A percentile compares a stretch with the other conserved stretches of the same genome.
phyloP scores from a whole-genome alignment of 495 filamentous ascomycete species.

The Neurospora terricola region DNA sequence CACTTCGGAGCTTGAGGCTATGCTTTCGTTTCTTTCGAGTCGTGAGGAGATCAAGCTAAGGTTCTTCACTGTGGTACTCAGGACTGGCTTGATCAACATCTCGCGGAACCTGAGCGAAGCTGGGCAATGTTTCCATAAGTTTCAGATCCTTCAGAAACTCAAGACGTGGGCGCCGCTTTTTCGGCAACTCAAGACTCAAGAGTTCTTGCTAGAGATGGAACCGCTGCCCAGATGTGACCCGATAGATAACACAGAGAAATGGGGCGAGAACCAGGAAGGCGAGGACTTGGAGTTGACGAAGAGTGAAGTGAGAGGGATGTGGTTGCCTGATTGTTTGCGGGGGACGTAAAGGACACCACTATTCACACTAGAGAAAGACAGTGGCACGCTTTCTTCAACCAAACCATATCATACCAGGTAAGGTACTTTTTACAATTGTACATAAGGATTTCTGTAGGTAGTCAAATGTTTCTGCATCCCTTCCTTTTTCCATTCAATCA shows the following conservation, averaged over 20 bases:
- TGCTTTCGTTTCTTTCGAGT: neutral
- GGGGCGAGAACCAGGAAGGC: accelerated
- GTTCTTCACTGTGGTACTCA: neutral
- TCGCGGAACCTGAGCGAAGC: neutral
- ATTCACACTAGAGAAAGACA: no score
- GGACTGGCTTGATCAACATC: neutral
- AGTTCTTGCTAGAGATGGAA: neutral
- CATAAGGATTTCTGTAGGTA: neutral
- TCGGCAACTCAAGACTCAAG: neutral
- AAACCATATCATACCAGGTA: no score
- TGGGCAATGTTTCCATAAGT: neutral
- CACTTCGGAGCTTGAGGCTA: neutral
- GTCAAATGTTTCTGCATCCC: neutral
- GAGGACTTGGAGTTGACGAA: neutral
- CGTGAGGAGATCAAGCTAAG: neutral
- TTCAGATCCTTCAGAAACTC: neutral
- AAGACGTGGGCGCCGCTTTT: neutral
- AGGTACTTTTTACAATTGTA: no score
- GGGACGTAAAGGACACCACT: neutral
- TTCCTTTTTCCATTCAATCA: neutral
- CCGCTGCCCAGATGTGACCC: neutral
- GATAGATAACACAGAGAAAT: neutral
- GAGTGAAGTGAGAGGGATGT: neutral
- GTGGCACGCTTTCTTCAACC: no score
- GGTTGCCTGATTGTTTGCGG: neutral